These are phyloP conservation scores for Fusarium xyrophilum DNA, from an alignment of 2,329 filamentous ascomycete species.

Conservation along the genomic window DNA sequence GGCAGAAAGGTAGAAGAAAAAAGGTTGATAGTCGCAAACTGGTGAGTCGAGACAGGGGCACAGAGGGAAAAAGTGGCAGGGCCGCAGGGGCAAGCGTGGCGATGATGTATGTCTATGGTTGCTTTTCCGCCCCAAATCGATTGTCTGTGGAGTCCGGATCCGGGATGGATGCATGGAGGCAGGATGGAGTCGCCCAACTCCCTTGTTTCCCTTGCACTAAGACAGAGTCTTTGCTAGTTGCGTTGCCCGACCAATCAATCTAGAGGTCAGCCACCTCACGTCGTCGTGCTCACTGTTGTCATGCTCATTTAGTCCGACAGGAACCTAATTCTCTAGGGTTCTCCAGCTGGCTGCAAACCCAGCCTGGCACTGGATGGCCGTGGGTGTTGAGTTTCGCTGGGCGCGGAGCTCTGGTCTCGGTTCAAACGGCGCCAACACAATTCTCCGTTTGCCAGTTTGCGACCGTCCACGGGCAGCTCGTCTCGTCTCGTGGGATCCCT, in stretches of 20 bases:
- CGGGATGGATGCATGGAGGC: slow-evolving; percentile 42
- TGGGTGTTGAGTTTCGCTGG: slow-evolving; percentile 23
- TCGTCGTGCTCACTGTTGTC: slow-evolving; percentile 30
- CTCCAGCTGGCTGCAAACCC: slow-evolving; percentile 22
- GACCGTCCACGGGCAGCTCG: slow-evolving; percentile 14
- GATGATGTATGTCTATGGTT: slow-evolving; percentile 46
- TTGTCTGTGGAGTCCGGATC: slow-evolving; percentile 48
- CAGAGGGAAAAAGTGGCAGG: slow-evolving; percentile 37
- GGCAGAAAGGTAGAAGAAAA: slow-evolving; percentile 11
- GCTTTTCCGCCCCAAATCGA: slow-evolving; percentile 44
- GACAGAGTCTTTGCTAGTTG: slow-evolving; percentile 40
- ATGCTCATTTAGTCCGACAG: slow-evolving; percentile 33
- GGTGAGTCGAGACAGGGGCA: slow-evolving; percentile 38
- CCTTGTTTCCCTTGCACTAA: slow-evolving; percentile 34
- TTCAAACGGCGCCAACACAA: slow-evolving; percentile 23
- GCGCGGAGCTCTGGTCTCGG: slow-evolving; percentile 14
- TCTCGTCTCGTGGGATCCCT: slow-evolving; percentile 11
- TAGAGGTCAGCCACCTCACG: slow-evolving; percentile 37
- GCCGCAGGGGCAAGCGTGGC: slow-evolving; percentile 43
- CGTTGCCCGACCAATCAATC: slow-evolving; percentile 38
- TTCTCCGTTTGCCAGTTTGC: slow-evolving; percentile 31
- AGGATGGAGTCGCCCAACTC: slow-evolving; percentile 39
- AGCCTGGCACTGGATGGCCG: slow-evolving; percentile 25
- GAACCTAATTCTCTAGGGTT: slow-evolving; percentile 30
- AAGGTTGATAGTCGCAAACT: slow-evolving; percentile 32